Evolutionary conservation across 2,329 filamentous ascomycete genomes (phyloP).

Genomic region (Stagonosporopsis rhizophila): DNA sequence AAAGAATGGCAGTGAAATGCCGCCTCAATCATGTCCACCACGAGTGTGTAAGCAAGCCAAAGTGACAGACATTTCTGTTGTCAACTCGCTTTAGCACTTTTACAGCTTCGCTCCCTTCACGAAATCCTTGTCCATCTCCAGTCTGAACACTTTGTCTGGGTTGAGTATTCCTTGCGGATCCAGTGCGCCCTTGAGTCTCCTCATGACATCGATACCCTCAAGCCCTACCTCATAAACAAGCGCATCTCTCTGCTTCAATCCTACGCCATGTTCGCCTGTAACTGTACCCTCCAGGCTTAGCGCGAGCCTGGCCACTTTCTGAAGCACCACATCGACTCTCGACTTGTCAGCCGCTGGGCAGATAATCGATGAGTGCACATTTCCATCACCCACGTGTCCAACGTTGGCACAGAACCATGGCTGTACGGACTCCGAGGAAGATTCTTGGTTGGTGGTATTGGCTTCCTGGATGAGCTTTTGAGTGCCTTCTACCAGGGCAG

Average conservation of each 20-base stretch:
- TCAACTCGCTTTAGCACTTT: background rate
- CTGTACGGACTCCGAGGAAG: background rate
- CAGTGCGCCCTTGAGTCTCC: conserved; percentile 78
- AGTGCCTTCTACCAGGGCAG: conserved; percentile 76
- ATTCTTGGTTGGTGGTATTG: background rate
- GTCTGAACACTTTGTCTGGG: conserved; percentile 67
- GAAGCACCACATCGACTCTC: conserved; percentile 36
- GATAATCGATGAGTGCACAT: conserved; percentile 46
- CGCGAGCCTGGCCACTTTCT: conserved; percentile 76
- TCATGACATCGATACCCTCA: conserved; percentile 77
- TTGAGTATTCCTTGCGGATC: conserved; percentile 74
- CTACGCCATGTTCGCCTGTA: conserved; percentile 84
- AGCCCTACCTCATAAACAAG: conserved; percentile 77
- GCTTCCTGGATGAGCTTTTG: conserved; percentile 65
- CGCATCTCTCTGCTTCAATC: conserved; percentile 82
- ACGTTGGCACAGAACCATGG: conserved; percentile 58
- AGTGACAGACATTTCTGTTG: background rate
- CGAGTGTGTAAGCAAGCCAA: too few relatives aligned
- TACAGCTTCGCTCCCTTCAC: background rate
- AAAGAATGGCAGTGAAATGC: too few relatives aligned
- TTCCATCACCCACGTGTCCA: conserved; percentile 74
- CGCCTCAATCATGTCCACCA: too few relatives aligned
- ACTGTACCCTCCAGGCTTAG: conserved; percentile 84
- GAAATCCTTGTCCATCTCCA: conserved; percentile 38
- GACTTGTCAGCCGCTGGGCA: conserved; percentile 35